A percentile compares a stretch with the other conserved stretches of the same genome.
phyloP scores from a whole-genome alignment of 2,329 filamentous ascomycete genomes.

The Alternaria angustiovoidea region DNA sequence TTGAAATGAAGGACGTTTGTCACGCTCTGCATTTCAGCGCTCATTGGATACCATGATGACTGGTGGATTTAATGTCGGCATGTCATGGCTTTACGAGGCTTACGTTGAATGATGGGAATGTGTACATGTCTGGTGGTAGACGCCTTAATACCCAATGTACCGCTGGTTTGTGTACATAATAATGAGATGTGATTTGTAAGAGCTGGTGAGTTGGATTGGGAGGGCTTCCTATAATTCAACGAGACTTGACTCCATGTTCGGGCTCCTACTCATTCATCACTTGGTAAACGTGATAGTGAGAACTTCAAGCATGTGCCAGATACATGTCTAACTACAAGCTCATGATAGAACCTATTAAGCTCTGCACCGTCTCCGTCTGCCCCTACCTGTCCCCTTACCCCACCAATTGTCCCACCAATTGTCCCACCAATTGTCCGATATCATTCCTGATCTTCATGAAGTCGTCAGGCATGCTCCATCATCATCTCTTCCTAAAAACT shows the following conservation, averaged over 20 bases:
- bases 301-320: background rate
- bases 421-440: too few species aligned
- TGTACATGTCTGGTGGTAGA: background rate
- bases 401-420: background rate
- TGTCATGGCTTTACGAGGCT: background rate
- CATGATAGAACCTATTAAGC: background rate
- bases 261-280: background rate
- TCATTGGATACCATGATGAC: background rate
- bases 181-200: background rate
- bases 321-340: background rate
- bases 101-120: background rate
- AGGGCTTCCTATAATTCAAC: background rate
- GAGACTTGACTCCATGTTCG: too few species aligned
- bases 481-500: background rate
- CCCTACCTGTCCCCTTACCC: background rate
- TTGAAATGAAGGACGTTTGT: conserved; percentile 25
- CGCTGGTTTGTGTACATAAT: background rate
- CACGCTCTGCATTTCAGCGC: background rate
- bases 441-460: background rate
- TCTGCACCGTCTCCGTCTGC: background rate
- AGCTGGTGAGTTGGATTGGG: background rate
- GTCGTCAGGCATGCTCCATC: background rate
- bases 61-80: background rate
- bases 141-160: background rate
- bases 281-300: background rate